Evolutionary conservation across 257 asterid genomes (phyloP), one percentile per base, ranked within the genome.

Genomic region (Rhazya stricta): DNA sequence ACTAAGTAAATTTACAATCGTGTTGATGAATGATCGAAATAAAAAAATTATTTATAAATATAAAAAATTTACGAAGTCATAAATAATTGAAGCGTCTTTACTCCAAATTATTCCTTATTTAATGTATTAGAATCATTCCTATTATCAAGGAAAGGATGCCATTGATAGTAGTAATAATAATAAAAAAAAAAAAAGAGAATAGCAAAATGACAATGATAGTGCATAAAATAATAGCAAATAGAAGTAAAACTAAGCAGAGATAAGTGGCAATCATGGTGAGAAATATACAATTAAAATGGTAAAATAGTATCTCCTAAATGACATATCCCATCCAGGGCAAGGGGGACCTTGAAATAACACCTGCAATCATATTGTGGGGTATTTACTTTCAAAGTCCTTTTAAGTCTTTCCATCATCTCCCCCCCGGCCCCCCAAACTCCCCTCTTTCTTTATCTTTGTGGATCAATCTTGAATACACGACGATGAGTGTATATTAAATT

Each of bases 271-370:
- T 39, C 7, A 39, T 67, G 19, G 36, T 67, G 42, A 67, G 3
- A n/a, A n/a, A 60, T 27, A 3, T 4, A 6, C 9, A 67, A 68
- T 13, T 16, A 29, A 57, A 57, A 19, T 41, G 72, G 56, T 42
- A 12, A n/a, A 67, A 67, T 63, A 29, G 69, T 63, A 63, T 43
- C 25, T 63, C 69, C 39, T 63, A 36, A 34, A n/a, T n/a, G n/a
- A 15, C 21, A 34, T 63, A 63, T 63, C 69, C 46, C 46, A 63
- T 18, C 69, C 43, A 16, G 18, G 4, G 69, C n/a, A 61, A 15
- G 42, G 16, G 21, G 69, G 69, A 18, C 42, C 42, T 15, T 62
- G 39, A 61, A 63, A 34, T 63, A 63, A 63, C 36, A 34, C 12
- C 34, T 63, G 25, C 43, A 63, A 63, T 34, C 69, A 63, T 62